Base-by-base conservation (phyloP, 164 flowering plant genomes). In the Umbilicus rupestris region DNA sequence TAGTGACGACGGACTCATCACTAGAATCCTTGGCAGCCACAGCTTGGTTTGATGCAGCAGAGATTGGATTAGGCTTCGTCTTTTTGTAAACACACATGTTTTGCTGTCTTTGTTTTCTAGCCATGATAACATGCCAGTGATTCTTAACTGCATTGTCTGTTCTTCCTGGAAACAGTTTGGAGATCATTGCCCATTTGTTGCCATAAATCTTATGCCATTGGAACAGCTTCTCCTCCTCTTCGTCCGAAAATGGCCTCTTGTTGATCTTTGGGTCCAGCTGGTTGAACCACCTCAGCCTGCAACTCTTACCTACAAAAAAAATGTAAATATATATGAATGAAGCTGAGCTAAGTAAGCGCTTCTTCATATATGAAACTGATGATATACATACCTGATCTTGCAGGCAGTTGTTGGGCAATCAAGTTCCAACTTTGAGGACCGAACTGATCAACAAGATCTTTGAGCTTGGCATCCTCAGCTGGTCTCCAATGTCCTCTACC, bases 371-470 rank as follows among this genome's bases (percentile, higher is more conserved):
- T 28, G 29, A 41, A 10, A 41, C 16, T 41, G 10, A 10, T 26
- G 28, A 29, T 4, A 55, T 55, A 26, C 0, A 12, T 75, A 89
- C 96, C 96, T 82, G 96, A 87, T 89, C 96, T 83, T 73, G 90
- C 93, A 55, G 80, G 78, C 50, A 89, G 87, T 59, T 85, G 80
- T 55, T 86, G 85, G 44, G 91, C 93, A 30, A 89, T 86, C 73
- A 86, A 77, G 79, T 89, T 89, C 93, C 96, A 89, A 70, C 87
- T 89, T 69, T 85, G 96, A 63, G 96, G 93, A 58, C 96, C 96
- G 71, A 71, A 78, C 24, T 79, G 84, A 37, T 84, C 73, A 3
- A 89, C 93, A 66, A 86, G 89, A 49, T 86, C 86, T 71, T 67
- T 81, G 50, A 89, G 93, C 74, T 80, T 81, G 7, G 81, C 78